Conservation (phyloP, 2,329 filamentous ascomycete genomes). For the Hypoxylon sp. region DNA sequence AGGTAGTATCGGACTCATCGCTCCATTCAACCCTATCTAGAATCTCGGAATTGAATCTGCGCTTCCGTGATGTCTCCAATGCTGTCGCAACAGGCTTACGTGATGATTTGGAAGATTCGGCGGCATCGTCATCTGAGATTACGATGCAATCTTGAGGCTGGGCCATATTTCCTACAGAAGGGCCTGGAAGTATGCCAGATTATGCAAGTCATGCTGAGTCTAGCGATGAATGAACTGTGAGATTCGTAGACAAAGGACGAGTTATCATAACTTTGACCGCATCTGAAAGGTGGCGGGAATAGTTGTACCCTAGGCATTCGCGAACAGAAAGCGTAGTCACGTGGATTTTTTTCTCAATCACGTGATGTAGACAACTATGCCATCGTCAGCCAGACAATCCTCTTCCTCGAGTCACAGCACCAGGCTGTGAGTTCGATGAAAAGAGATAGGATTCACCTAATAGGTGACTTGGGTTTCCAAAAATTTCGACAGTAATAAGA, state of each 20-base stretch:
- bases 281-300: neutral
- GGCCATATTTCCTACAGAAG: conserved; percentile 38
- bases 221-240: neutral
- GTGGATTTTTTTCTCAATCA: neutral
- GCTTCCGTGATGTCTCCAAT: conserved; percentile 40
- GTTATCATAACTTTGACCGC: neutral
- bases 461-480: neutral
- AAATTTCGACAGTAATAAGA: neutral
- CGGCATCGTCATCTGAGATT: conserved; percentile 51
- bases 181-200: neutral
- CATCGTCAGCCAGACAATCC: neutral
- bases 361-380: neutral
- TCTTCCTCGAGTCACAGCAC: conserved; percentile 32
- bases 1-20: conserved; percentile 49
- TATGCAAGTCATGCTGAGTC: conserved; percentile 34
- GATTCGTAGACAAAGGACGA: conserved; percentile 1
- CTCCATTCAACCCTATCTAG: conserved; percentile 48
- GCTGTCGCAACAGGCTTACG: conserved; percentile 12
- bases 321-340: conserved; percentile 28
- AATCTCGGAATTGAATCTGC: conserved; percentile 40
- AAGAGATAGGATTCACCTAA: conserved; percentile 15
- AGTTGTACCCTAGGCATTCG: neutral
- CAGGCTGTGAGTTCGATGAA: conserved; percentile 22
- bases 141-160: conserved; percentile 40
- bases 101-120: conserved; percentile 45